These are phyloP conservation scores for Boletus pseudo-olivaceus DNA, from an alignment of 768 basidiomycete species.

Conservation along the genomic window DNA sequence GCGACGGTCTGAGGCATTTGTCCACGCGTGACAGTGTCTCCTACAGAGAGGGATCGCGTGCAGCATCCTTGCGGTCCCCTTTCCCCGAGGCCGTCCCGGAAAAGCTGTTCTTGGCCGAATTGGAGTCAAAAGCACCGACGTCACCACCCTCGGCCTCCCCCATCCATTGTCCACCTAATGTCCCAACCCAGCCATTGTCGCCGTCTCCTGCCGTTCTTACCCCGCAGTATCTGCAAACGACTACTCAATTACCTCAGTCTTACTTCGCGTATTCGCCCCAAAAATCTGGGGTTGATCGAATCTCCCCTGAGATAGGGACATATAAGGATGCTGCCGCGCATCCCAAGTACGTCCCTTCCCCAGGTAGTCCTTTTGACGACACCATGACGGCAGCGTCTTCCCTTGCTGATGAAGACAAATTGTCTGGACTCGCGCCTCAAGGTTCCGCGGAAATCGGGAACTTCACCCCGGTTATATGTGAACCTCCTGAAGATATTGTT, in stretches of 20 bases:
- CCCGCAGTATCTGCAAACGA: conserved; percentile 25
- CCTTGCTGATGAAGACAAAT: conserved; percentile 8
- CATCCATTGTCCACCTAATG: conserved; percentile 8
- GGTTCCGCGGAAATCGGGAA: conserved; percentile 25
- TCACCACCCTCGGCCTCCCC: conserved; percentile 16
- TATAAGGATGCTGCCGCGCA: conserved; percentile 16
- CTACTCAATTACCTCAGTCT: conserved; percentile 28
- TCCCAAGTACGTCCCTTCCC: conserved; percentile 16
- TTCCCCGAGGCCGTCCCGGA: conserved; percentile 20
- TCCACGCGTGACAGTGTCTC: conserved; percentile 21
- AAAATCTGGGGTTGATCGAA: conserved; percentile 31
- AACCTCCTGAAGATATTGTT: conserved; percentile 28
- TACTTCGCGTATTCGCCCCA: conserved; percentile 15
- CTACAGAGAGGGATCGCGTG: conserved; percentile 10
- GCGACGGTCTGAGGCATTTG: conserved; percentile 10
- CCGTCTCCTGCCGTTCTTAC: conserved; percentile 16
- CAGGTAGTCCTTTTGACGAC: conserved; percentile 12
- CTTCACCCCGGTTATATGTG: conserved; percentile 27
- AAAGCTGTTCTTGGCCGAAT: conserved; percentile 19
- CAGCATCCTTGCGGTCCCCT: conserved; percentile 13
- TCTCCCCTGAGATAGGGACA: conserved; percentile 6
- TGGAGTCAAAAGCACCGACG: conserved; percentile 16
- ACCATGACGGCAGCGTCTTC: conserved; percentile 15
- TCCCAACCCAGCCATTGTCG: conserved; percentile 15
- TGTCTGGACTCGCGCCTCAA: conserved; percentile 11